phyloP scores from a whole-genome alignment of 225 moss, liverwort and hornwort species.

The Anthoceros angustus region DNA sequence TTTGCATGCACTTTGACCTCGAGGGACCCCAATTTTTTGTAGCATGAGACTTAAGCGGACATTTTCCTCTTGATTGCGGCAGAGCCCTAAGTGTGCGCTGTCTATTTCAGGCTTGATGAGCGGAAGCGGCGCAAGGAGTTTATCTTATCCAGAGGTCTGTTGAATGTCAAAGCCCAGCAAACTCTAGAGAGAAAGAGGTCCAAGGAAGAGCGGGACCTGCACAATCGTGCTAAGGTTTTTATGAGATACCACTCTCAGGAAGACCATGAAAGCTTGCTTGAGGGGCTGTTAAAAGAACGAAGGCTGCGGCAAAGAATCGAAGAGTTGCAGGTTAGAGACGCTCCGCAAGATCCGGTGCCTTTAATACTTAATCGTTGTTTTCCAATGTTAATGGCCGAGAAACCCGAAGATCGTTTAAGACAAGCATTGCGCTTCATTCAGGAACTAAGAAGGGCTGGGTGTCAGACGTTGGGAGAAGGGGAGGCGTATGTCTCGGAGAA shows the following conservation, averaged over 20 bases:
- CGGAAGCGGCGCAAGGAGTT: slow-evolving; percentile 83
- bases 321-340: slow-evolving; percentile 63
- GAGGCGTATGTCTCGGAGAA: slow-evolving; percentile 57
- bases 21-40: no score
- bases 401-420: background rate
- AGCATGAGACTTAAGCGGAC: background rate
- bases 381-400: no score
- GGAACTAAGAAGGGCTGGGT: slow-evolving; percentile 86
- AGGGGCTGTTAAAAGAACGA: slow-evolving; percentile 61
- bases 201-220: slow-evolving; percentile 90
- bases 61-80: background rate
- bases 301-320: slow-evolving; percentile 78
- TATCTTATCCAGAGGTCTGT: slow-evolving; percentile 69
- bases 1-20: no score
- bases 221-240: slow-evolving; percentile 56
- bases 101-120: slow-evolving; percentile 62
- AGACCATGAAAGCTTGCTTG: slow-evolving; percentile 70
- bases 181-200: slow-evolving; percentile 54
- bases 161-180: slow-evolving; percentile 64
- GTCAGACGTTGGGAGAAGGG: slow-evolving; percentile 58
- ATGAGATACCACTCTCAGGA: slow-evolving; percentile 82
- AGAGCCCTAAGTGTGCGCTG: background rate
- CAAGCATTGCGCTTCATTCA: slow-evolving; percentile 14
- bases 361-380: no score
- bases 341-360: background rate